Base-by-base conservation (phyloP, 164 flowering plant genomes). In the Vitis cinerea region DNA sequence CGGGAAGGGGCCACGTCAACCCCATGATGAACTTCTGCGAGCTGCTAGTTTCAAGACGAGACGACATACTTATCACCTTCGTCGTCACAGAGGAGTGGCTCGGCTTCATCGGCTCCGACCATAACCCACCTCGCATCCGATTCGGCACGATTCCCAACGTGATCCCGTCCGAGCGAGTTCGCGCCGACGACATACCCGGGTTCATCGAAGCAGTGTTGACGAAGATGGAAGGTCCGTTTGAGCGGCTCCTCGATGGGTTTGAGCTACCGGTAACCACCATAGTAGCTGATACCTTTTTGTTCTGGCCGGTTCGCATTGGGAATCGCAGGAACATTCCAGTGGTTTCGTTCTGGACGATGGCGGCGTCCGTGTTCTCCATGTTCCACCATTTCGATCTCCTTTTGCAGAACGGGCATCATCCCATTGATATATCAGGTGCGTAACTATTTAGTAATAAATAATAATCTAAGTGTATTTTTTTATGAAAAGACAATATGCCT, bases 31-130 rank as follows among this genome's bases (percentile, higher is more conserved):
- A 75, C 77, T 71, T 86, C 70, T 88, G 90, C 86, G 82, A 83
- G 57, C 69, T 69, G 15, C 70, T 90, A 1, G 56, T 73, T n/a
- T 49, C 75, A 9, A 50, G 11, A 9, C 44, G 16, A 3, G 17
- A 56, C 0, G 59, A 68, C 56, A 4, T 81, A 50, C 30, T 64
- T 70, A 72, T 93, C 63, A 84, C 90, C 63, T 81, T 93, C 58
- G 87, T 88, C 17, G 78, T 93, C 55, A 90, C 97, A 0, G 90
- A 93, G 29, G 98, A 93, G 78, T 93, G 98, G 98, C 79, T 74
- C 30, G 79, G 85, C 68, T 71, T 88, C 78, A 65, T 91, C 52
- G 74, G 74, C 52, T 77, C 90, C 4, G 79, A 67, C 0, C 59
- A 72, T 1, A 72, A 17, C 62, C 86, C 86, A 9, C 50, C 75